Evolutionary conservation across 176 grass and related monocot species (phyloP).

Genomic region (Carex myosuroides): DNA sequence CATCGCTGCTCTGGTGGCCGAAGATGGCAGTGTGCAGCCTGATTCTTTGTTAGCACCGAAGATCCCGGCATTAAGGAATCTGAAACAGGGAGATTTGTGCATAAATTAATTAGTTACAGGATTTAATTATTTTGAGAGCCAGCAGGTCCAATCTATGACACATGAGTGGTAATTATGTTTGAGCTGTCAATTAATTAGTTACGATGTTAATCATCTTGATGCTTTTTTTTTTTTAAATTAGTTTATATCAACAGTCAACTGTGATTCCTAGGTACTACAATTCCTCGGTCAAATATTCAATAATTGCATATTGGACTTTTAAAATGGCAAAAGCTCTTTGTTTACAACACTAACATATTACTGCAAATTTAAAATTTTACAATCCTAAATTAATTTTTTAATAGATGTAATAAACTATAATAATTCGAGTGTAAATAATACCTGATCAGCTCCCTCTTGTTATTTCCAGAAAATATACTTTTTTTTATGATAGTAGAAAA

Average conservation of each 20-base stretch:
- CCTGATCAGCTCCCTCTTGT: neutral
- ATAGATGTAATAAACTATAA: neutral
- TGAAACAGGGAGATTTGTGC: neutral
- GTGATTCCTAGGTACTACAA: neutral
- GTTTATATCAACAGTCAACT: neutral
- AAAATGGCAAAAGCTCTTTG: neutral
- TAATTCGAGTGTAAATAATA: neutral
- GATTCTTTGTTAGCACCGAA: constrained; percentile 52
- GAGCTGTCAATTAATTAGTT: neutral
- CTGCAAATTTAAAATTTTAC: neutral
- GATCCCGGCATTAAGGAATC: constrained; percentile 53
- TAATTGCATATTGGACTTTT: neutral
- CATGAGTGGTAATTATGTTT: neutral
- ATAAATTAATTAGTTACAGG: neutral
- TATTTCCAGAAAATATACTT: neutral
- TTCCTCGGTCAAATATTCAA: neutral
- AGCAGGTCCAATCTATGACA: neutral
- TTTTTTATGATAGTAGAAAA: neutral
- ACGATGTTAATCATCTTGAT: neutral
- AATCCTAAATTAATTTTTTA: neutral
- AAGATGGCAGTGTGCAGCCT: constrained; percentile 46
- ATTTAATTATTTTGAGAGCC: neutral
- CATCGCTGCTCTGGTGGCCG: constrained; percentile 64
- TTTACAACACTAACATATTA: neutral
- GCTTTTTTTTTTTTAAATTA: neutral